Conservation (phyloP, 352 stramenopile species). For the Phytophthora capsici region DNA sequence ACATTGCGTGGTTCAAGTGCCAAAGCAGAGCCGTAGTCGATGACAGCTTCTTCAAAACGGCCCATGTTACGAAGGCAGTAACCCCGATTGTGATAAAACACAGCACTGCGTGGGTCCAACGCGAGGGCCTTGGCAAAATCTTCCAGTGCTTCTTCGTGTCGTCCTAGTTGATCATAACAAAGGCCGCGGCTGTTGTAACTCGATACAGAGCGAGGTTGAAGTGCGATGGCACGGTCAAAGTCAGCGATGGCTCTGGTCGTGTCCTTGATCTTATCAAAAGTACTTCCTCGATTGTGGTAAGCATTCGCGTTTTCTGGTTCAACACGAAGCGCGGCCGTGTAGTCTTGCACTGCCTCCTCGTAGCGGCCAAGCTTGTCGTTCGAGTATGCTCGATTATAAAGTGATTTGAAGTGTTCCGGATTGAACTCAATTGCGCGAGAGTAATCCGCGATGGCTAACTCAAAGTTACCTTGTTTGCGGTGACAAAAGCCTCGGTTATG, state of each 20-base stretch:
- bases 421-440: constrained; percentile 73
- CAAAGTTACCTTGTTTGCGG: constrained; percentile 81
- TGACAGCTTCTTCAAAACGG: constrained; percentile 69
- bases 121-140: constrained; percentile 74
- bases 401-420: constrained; percentile 85
- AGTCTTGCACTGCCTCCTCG: constrained; percentile 73
- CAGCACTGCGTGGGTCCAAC: constrained; percentile 74
- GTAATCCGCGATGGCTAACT: constrained; percentile 83
- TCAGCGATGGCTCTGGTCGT: constrained; percentile 66
- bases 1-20: constrained; percentile 71
- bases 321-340: constrained; percentile 71
- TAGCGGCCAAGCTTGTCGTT: constrained; percentile 83
- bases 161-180: constrained; percentile 73
- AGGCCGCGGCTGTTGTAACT: constrained; percentile 87
- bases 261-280: constrained; percentile 78
- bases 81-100: constrained; percentile 88
- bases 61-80: constrained; percentile 87
- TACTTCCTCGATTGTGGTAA: constrained; percentile 86
- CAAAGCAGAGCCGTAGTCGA: constrained; percentile 73
- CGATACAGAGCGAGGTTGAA: constrained; percentile 65
- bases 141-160: constrained; percentile 66
- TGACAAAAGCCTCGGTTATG: constrained; percentile 89
- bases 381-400: constrained; percentile 91
- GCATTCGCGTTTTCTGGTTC: constrained; percentile 82
- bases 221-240: constrained; percentile 67